Conservation (phyloP, 352 stramenopile species). For the Pythium grandisporangium region DNA sequence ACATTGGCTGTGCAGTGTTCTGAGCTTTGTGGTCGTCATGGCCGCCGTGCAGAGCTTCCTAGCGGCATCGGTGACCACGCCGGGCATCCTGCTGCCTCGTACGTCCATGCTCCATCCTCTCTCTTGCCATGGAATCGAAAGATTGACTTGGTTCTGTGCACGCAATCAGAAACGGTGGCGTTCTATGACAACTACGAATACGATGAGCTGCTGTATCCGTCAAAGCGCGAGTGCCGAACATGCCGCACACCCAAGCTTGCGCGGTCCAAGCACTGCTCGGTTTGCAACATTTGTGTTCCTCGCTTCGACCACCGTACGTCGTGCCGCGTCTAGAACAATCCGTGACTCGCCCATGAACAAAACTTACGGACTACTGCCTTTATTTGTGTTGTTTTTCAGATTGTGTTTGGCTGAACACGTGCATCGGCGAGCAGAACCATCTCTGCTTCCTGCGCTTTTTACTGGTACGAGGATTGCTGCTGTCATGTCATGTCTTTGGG, state of each 20-base stretch:
- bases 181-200: conserved; percentile 50
- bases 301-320: conserved; percentile 54
- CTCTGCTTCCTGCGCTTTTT: conserved; percentile 44
- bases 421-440: conserved; percentile 59
- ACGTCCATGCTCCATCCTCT: conserved; percentile 7
- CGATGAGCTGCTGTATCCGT: conserved; percentile 36
- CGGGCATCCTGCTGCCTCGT: conserved; percentile 36
- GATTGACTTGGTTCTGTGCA: too few relatives aligned
- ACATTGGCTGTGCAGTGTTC: conserved; percentile 15
- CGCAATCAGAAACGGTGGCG: conserved; percentile 23
- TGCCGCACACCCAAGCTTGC: conserved; percentile 47
- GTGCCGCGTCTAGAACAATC: too few relatives aligned
- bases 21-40: conserved; percentile 26
- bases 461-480: too few relatives aligned
- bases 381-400: conserved; percentile 16
- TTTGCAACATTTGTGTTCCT: conserved; percentile 56
- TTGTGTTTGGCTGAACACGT: conserved; percentile 57
- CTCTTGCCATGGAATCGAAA: too few relatives aligned
- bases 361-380: too few relatives aligned
- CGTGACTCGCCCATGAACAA: too few relatives aligned
- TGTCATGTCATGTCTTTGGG: too few relatives aligned
- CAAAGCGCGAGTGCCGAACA: conserved; percentile 22
- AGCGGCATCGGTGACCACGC: conserved; percentile 22
- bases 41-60: conserved; percentile 42
- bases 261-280: conserved; percentile 57